Conservation (phyloP, 768 basidiomycete genomes). For the Gelatoporia subvermispora region DNA sequence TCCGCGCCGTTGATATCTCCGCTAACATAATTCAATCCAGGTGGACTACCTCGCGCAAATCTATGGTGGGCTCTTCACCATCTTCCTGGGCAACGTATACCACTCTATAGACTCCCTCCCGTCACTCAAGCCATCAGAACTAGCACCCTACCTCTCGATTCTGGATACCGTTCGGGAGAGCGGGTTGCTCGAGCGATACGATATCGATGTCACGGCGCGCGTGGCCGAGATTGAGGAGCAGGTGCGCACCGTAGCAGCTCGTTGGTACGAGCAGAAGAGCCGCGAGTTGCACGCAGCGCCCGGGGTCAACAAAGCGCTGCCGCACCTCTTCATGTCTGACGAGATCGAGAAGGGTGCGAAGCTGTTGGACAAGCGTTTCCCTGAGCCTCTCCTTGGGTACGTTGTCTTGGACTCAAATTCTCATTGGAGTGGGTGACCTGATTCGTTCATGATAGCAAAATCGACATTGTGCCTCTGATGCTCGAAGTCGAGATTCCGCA, state of each 20-base stretch:
- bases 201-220: constrained; percentile 67
- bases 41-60: constrained; percentile 62
- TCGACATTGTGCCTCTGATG: constrained; percentile 74
- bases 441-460: constrained; percentile 35
- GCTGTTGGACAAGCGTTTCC: constrained; percentile 80
- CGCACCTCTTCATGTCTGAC: constrained; percentile 77
- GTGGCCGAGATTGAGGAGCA: constrained; percentile 64
- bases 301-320: constrained; percentile 78
- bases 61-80: constrained; percentile 75
- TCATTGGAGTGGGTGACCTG: background rate
- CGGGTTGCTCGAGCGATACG: constrained; percentile 65
- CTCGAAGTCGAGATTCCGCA: constrained; percentile 66
- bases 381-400: constrained; percentile 76
- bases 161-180: constrained; percentile 70
- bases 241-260: constrained; percentile 51
- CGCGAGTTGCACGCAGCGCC: constrained; percentile 61
- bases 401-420: constrained; percentile 17
- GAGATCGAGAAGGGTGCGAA: constrained; percentile 88
- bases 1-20: constrained; percentile 5
- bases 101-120: constrained; percentile 78
- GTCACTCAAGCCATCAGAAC: constrained; percentile 63
- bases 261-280: constrained; percentile 60
- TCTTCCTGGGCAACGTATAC: constrained; percentile 81
- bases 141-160: constrained; percentile 59
- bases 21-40: constrained; percentile 29